Base-by-base conservation (phyloP, 1,284 basidiomycete genomes). In the Nidula niveotomentosa region DNA sequence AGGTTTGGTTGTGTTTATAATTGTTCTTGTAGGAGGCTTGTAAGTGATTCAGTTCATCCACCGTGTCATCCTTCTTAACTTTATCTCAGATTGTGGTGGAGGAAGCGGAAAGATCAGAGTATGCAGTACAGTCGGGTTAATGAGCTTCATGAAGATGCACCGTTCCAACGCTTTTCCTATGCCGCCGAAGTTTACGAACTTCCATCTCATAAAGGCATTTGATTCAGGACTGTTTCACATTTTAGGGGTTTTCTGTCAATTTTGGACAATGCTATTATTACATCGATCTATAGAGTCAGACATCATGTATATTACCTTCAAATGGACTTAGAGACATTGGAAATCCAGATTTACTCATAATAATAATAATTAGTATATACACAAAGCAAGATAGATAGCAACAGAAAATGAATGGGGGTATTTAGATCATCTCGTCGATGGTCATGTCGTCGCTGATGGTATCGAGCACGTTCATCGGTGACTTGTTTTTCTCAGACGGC, bases 381-480 rank as follows among this genome's bases (percentile, higher is more conserved):
- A 52, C 33, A 36, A 50, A 33, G 35, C 39, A 17, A 30, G 30
- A 30, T 30, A 5, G 18, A 35, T 34, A 10, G n/a, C 30, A 53
- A 6, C 41, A 45, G 17, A 34, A 18, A 35, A 17, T 23, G 15
- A 41, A 41, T 4, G 39, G 15, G 15, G 12, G 12, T 13, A 46
- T 59, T 62, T 67, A 82, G 58, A 69, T 67, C 9, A 86, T 72
- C 62, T 86, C 85, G 35, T 86, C 82, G 57, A 85, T 48, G 1
- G 81, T 85, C 82, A 88, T 83, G 60, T 84, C 81, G 5, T 64
- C 72, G 13, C 68, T 64, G 51, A 70, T 62, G 18, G 60, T 58
- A 36, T 69, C 70, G 18, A 68, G 48, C 30, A 59, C 50, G 36
- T 60, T 55, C 23, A 36, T 53, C 63, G 36, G 51, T 48, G 56